These are phyloP conservation scores for Pseudognaphalium luteoalbum DNA, from an alignment of 129 eudicot species.

Conservation along the genomic window DNA sequence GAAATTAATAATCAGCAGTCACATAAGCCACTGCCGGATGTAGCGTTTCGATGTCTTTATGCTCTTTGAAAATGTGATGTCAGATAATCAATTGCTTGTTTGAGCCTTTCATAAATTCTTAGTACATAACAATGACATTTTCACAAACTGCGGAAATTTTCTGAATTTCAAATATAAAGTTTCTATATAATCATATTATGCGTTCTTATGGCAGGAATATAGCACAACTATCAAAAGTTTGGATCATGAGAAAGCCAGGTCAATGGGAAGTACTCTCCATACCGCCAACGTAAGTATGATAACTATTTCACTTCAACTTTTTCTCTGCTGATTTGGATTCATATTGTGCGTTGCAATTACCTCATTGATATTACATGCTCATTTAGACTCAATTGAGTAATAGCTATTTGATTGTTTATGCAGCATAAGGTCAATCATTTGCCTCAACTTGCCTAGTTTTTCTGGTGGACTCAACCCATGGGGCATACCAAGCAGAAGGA, in stretches of 20 bases:
- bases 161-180: not conserved
- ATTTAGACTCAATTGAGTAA: not conserved
- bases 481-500: constrained; percentile 73
- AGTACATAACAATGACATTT: not conserved
- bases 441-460: constrained; percentile 94
- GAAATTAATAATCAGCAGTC: not conserved
- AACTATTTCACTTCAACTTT: not conserved
- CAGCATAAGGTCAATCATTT: constrained; percentile 82
- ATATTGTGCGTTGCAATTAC: not conserved
- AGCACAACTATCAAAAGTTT: constrained; percentile 64
- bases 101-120: not conserved
- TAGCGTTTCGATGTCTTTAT: not conserved
- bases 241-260: constrained; percentile 63
- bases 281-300: constrained; percentile 50
- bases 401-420: constrained; percentile 17
- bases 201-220: constrained; percentile 49
- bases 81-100: not conserved
- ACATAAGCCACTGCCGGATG: not conserved
- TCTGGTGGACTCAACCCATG: constrained; percentile 97
- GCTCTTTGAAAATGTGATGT: not conserved
- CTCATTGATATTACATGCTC: not conserved
- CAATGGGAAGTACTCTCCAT: constrained; percentile 62
- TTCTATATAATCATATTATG: not conserved
- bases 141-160: not conserved
- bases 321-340: constrained; percentile 7